Evolutionary conservation across 2,329 filamentous ascomycete species (phyloP), one percentile per base, ranked within the genome.

Genomic region (Diaporthe sp.): DNA sequence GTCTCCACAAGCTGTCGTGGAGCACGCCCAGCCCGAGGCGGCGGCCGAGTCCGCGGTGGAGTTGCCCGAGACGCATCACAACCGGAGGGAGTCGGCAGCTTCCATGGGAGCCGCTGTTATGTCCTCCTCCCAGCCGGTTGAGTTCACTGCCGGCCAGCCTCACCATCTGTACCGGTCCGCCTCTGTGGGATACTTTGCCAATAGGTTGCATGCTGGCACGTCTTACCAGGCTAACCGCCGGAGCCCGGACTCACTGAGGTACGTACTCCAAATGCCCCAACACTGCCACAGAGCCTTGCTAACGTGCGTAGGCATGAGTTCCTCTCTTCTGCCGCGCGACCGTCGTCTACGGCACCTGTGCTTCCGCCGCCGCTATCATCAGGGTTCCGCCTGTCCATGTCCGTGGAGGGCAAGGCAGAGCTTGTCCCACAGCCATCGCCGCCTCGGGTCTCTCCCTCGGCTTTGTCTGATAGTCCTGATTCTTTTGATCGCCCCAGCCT

Each of bases 391-490:
- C 88, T 98, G 38, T 95, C 94, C 2, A 91, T 97, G 80, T 97
- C 95, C 25, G 89, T 96, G 42, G 95, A 98, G 80, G 96, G 96
- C 78, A 96, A 96, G 81, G 96, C 96, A n/a, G 93, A 96, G 79
- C 88, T 98, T 69, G 91, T 96, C 30, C 94, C 93, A 2, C 92
- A 91, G 69, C 80, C 80, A 71, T 81, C 90, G 88, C 75, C 87
- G 88, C 79, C 84, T 85, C 79, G 85, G 85, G 78, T 88, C 85
- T 75, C 87, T 82, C 70, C 74, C 4, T 69, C 75, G 38, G 30
- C 54, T 22, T 30, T 75, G 60, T 69, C 74, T 30, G 75, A 74
- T 28, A 72, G 58, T 19, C 83, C 90, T 25, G 85, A 86, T 28
- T 84, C 86, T 25, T 82, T 88, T 52, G 87, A 88, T 54, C 84